Evolutionary conservation across 805 yeast species (phyloP).

Genomic region (Clavispora phyllophila): DNA sequence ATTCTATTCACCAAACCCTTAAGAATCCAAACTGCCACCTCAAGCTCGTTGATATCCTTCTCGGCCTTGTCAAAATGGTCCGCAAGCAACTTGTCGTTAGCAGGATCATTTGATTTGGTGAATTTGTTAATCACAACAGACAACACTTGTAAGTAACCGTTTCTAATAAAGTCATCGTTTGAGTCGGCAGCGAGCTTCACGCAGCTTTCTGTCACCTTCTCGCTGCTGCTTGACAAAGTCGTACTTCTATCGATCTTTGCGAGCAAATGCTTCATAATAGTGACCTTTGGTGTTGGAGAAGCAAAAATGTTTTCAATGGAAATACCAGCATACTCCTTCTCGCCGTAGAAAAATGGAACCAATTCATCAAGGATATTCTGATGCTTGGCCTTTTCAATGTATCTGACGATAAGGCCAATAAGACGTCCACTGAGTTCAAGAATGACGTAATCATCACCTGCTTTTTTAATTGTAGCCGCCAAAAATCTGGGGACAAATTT

Average conservation of each 20-base stretch:
- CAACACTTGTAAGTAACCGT: conserved; percentile 54
- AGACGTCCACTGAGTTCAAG: conserved; percentile 39
- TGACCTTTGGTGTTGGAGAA: conserved; percentile 29
- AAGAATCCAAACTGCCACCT: conserved; percentile 61
- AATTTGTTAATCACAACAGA: conserved; percentile 51
- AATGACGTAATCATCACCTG: conserved; percentile 16
- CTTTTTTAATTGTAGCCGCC: conserved; percentile 7
- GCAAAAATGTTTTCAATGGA: conserved; percentile 17
- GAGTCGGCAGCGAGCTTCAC: conserved; percentile 2
- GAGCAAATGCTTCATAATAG: conserved; percentile 37
- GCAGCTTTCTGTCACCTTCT: background rate
- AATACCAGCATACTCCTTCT: conserved; percentile 7
- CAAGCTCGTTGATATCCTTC: conserved; percentile 31
- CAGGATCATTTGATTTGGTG: conserved; percentile 10
- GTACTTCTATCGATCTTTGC: conserved; percentile 46
- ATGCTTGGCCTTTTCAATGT: conserved; percentile 39
- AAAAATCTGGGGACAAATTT: conserved; percentile 40
- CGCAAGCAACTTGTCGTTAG: conserved; percentile 2
- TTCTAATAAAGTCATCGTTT: conserved; percentile 30
- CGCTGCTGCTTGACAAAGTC: conserved; percentile 15
- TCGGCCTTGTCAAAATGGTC: conserved; percentile 2
- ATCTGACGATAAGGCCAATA: conserved; percentile 37
- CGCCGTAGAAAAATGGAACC: conserved; percentile 30
- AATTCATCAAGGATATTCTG: conserved; percentile 40
- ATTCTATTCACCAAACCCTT: conserved; percentile 65